Percentiles rank a stretch among this genome's conserved stretches.
Conservation (phyloP, 2,329 filamentous ascomycete genomes). For the Phaeosphaeria sp. region DNA sequence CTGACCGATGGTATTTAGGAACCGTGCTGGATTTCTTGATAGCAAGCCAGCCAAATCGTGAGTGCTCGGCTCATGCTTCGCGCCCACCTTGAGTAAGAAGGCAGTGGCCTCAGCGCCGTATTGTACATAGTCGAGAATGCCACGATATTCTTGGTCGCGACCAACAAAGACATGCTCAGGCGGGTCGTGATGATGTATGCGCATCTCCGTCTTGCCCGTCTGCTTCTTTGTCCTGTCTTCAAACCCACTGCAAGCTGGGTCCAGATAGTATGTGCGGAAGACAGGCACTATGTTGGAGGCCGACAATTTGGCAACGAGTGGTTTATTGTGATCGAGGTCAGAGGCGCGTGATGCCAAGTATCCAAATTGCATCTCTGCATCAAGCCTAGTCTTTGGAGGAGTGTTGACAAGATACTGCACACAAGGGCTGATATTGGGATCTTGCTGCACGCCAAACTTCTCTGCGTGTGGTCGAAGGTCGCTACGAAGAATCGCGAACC, state of each 20-base stretch:
- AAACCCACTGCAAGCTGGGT: slow-evolving; percentile 38
- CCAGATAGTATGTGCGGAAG: slow-evolving; percentile 42
- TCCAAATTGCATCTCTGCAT: slow-evolving; percentile 76
- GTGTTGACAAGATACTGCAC: slow-evolving; percentile 73
- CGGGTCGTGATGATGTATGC: slow-evolving; percentile 61
- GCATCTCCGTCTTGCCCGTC: slow-evolving; percentile 46
- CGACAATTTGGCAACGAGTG: slow-evolving; percentile 33
- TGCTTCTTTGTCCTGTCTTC: slow-evolving; percentile 42
- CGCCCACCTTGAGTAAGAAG: slow-evolving; percentile 87
- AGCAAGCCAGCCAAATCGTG: slow-evolving; percentile 82
- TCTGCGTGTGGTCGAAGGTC: slow-evolving; percentile 81
- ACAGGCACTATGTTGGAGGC: slow-evolving; percentile 48
- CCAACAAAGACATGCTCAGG: slow-evolving; percentile 85
- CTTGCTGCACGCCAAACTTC: slow-evolving; percentile 84
- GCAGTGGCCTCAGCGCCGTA: slow-evolving; percentile 87
- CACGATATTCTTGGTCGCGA: slow-evolving; percentile 72
- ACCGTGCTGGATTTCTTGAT: slow-evolving; percentile 80
- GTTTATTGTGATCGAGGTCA: slow-evolving; percentile 65
- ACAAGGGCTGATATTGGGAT: slow-evolving; percentile 81
- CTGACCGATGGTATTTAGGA: slow-evolving; percentile 79
- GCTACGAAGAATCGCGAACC: slow-evolving; percentile 77
- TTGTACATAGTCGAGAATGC: slow-evolving; percentile 97
- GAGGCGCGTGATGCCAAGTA: slow-evolving; percentile 82
- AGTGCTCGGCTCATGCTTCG: slow-evolving; percentile 89
- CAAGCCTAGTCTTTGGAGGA: slow-evolving; percentile 71